Percentiles rank a stretch among this genome's conserved stretches.
phyloP scores from a whole-genome alignment of 306 rosid genomes.

The Betula pendula region DNA sequence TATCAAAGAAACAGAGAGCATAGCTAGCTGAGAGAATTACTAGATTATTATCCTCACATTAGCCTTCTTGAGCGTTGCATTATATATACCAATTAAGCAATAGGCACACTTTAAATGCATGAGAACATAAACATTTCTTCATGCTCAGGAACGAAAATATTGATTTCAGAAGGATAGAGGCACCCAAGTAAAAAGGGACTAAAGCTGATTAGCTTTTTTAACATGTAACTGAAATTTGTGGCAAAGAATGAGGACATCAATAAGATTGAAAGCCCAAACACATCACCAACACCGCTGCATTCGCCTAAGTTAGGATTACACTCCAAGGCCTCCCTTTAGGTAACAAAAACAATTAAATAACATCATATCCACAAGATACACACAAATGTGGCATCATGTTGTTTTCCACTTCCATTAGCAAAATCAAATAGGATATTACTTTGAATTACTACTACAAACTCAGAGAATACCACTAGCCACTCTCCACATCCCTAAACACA shows the following conservation, averaged over 20 bases:
- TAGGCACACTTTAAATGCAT: not conserved
- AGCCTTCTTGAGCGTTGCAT: too few relatives aligned
- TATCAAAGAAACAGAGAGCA: not conserved
- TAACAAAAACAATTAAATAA: not conserved
- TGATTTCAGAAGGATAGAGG: not conserved
- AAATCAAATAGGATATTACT: not conserved
- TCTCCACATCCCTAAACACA: not conserved
- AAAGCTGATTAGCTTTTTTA: not conserved
- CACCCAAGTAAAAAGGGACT: not conserved
- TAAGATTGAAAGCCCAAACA: not conserved
- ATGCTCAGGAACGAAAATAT: too few relatives aligned
- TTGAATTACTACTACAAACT: not conserved
- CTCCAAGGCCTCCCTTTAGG: not conserved
- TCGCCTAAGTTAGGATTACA: not conserved
- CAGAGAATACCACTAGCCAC: not conserved
- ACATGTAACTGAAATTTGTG: not conserved
- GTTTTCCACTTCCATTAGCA: not conserved
- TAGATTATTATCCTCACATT: too few relatives aligned
- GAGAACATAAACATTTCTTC: not conserved
- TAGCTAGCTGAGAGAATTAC: too few relatives aligned
- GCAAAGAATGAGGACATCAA: not conserved
- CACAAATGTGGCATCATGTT: too few relatives aligned
- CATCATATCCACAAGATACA: not conserved
- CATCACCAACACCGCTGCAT: not conserved
- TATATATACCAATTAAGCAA: not conserved